These are phyloP conservation scores for Eimeria maxima DNA, from an alignment of 169 alveolate genomes.

Conservation along the genomic window DNA sequence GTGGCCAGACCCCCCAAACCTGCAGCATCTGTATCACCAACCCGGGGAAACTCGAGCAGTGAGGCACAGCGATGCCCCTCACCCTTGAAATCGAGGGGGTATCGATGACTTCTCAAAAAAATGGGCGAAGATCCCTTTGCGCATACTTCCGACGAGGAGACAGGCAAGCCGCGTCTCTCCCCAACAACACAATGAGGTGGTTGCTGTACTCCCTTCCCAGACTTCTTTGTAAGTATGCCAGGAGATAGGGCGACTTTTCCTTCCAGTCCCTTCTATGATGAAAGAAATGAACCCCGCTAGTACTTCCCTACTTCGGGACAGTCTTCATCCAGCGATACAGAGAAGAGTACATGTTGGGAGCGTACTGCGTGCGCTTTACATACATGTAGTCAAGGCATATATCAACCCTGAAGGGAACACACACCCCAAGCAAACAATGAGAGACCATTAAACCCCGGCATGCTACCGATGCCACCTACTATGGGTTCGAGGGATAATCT, in stretches of 20 bases:
- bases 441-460: neutral
- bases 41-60: neutral
- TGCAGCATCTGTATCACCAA: neutral
- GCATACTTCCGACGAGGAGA: neutral
- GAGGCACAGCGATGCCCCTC: neutral
- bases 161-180: neutral
- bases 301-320: constrained; percentile 2
- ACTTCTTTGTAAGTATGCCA: neutral
- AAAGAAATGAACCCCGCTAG: neutral
- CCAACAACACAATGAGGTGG: neutral
- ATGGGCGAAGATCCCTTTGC: neutral
- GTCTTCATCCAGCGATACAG: constrained; percentile 24
- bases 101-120: neutral
- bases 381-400: constrained; percentile 59
- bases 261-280: neutral
- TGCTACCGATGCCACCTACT: neutral
- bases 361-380: constrained; percentile 30
- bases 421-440: neutral
- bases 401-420: constrained; percentile 2
- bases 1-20: neutral
- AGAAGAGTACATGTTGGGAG: neutral
- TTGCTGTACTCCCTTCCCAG: neutral
- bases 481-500: too few relatives aligned
- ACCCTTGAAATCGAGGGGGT: neutral
- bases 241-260: neutral